A percentile compares a stretch with the other conserved stretches of the same genome.
Conservation (phyloP, 2,329 filamentous ascomycete genomes). For the Rhinocladiella mackenziei region DNA sequence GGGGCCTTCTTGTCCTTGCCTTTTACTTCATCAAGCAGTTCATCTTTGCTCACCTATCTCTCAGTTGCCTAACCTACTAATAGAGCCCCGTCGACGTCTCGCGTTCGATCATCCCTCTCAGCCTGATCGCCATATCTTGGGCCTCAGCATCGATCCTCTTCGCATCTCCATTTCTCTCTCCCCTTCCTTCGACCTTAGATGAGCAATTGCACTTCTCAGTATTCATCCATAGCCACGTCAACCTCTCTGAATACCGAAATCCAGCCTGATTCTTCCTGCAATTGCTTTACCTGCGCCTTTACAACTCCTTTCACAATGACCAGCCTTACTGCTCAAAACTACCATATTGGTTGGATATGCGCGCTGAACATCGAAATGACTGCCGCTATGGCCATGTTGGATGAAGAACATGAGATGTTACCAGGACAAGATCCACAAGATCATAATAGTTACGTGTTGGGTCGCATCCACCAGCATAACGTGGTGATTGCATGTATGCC, state of each 20-base stretch:
- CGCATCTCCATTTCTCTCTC: not conserved
- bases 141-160: not conserved
- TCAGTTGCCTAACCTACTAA: not conserved
- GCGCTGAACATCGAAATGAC: slow-evolving; percentile 31
- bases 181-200: too few relatives aligned
- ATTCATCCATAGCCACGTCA: too few relatives aligned
- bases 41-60: too few relatives aligned
- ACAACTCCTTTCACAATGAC: too few relatives aligned
- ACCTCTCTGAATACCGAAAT: too few relatives aligned
- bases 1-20: too few relatives aligned
- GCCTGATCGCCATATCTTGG: not conserved
- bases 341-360: slow-evolving; percentile 14
- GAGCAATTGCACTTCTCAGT: too few relatives aligned
- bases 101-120: not conserved
- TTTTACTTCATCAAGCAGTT: too few relatives aligned
- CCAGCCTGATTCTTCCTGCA: too few relatives aligned
- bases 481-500: slow-evolving; percentile 1
- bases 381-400: slow-evolving; percentile 25
- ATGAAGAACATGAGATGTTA: slow-evolving; percentile 8
- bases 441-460: not conserved
- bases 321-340: slow-evolving; percentile 6
- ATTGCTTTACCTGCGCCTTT: too few relatives aligned
- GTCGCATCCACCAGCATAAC: slow-evolving; percentile 1
- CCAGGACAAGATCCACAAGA: not conserved
- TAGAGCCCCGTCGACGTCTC: not conserved